Base-by-base conservation (phyloP, 78 protist genomes). In the Dictyostelium capitatum region DNA sequence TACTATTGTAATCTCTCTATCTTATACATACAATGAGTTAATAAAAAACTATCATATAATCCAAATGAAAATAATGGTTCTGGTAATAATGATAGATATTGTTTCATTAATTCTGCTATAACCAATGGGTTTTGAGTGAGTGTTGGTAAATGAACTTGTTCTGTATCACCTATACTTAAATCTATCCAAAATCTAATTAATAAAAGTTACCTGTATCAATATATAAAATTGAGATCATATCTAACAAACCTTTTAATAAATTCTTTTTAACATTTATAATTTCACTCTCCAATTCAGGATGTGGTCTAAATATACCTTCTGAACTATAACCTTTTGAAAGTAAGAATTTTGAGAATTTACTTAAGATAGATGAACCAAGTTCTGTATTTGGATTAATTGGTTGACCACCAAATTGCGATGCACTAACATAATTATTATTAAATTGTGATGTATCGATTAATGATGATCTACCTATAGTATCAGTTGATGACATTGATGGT, bases 41-140 rank as follows among this genome's bases (percentile, higher is more conserved):
- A 48, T 47, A 87, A 50, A 59, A 87, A 87, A 37, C 92, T 87
- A 37, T 87, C 92, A 64, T 87, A 87, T 15, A 87, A 50, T 23
- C 77, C 70, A 62, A 20, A 87, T n/a, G 92, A 64, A 37, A 87
- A 87, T 56, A 87, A 50, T 14, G 92, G 92, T 50, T 87, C 92
- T 17, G 92, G 92, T 64, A 87, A 41, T 8, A 57, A 19, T 23
- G 51, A 46, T 25, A 87, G 37, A 87, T 87, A 87, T 50, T 87
- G 92, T 64, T 75, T 87, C 53, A 87, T 57, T 47, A 87, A 11
- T 32, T 87, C 92, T 12, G 83, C 82, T 1, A 87, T 70, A 17
- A 87, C 83, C 30, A 57, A 73, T 64, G 83, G 84, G 64, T 87
- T 87, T 28, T 87, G 80, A 48, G 92, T 87, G 20, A 77, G 64